Evolutionary conservation across 1,284 basidiomycete genomes (phyloP).

Genomic region (Naganishia cerealis): DNA sequence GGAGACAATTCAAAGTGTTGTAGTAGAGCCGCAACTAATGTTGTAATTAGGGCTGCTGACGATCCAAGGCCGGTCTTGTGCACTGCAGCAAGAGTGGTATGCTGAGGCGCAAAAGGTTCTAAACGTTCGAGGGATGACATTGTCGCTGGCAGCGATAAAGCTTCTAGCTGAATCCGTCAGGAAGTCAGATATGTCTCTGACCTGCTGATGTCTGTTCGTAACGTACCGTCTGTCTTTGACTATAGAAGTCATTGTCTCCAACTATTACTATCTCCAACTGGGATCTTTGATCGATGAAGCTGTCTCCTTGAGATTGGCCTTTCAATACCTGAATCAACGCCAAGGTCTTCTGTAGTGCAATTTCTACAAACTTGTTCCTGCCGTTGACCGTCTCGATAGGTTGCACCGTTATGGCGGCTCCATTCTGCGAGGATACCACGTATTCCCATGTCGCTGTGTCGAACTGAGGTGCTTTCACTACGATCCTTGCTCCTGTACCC

Average conservation of each 20-base stretch:
- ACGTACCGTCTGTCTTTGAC: conserved; percentile 78
- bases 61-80: conserved; percentile 98
- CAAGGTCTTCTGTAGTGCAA: conserved; percentile 77
- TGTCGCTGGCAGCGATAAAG: conserved; percentile 60
- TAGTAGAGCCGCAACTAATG: conserved; percentile 81
- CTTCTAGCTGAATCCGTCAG: conserved; percentile 60
- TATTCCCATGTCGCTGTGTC: conserved; percentile 76
- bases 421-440: conserved; percentile 50
- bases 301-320: conserved; percentile 42
- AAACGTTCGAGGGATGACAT: conserved; percentile 63
- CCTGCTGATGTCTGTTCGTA: not conserved
- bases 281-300: conserved; percentile 52
- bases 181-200: not conserved
- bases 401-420: conserved; percentile 42
- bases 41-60: conserved; percentile 94
- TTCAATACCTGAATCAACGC: conserved; percentile 65
- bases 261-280: conserved; percentile 76
- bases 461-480: conserved; percentile 90
- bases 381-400: conserved; percentile 44
- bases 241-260: conserved; percentile 98
- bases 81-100: conserved; percentile 70
- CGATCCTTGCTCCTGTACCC: conserved; percentile 54
- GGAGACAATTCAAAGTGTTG: conserved; percentile 61
- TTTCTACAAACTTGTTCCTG: conserved; percentile 86
- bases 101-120: conserved; percentile 72